These are phyloP conservation scores for Eucalyptus marginata DNA, from an alignment of 345 rosid species.

Conservation along the genomic window DNA sequence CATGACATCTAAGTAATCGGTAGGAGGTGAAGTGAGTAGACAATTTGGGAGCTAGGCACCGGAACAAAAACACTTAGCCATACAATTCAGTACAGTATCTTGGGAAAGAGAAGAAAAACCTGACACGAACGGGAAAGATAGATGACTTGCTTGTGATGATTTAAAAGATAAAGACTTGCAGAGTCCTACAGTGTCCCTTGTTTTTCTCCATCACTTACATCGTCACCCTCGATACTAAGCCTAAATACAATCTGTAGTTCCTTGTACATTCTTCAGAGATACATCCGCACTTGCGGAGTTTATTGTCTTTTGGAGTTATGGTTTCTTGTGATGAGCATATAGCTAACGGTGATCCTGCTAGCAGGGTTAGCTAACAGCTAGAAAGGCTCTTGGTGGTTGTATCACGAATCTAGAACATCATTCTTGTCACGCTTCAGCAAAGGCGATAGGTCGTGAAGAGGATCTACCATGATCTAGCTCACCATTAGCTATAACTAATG, in stretches of 20 bases:
- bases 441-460: not conserved
- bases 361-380: not conserved
- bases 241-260: not conserved
- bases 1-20: not conserved
- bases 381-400: not conserved
- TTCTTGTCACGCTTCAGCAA: not conserved
- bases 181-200: not conserved
- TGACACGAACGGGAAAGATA: not conserved
- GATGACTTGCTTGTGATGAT: not conserved
- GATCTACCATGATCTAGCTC: not conserved
- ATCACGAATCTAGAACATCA: not conserved
- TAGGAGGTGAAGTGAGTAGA: not conserved
- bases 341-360: not conserved
- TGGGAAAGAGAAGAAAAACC: not conserved
- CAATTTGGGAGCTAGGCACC: not conserved
- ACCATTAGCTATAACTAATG: not conserved
- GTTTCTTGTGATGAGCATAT: not conserved
- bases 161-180: not conserved
- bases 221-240: not conserved
- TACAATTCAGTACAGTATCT: not conserved
- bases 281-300: not conserved
- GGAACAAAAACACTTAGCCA: not conserved
- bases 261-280: not conserved
- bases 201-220: not conserved
- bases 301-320: not conserved